Conservation (phyloP, 345 rosid genomes). For the Rhizophora apiculata region DNA sequence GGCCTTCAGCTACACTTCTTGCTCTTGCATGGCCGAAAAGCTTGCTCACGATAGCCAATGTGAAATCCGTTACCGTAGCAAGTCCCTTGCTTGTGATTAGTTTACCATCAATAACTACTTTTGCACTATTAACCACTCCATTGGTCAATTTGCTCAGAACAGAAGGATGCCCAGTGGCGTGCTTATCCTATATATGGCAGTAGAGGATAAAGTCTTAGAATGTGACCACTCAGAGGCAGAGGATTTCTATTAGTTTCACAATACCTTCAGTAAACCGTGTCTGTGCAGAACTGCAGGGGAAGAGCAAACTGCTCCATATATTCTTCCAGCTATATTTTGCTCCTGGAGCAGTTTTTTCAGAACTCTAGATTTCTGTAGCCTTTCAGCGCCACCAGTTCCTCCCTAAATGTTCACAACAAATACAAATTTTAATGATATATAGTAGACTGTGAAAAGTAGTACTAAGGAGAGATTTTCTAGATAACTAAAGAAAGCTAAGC, state of each 20-base stretch:
- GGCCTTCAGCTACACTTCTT: slow-evolving; percentile 83
- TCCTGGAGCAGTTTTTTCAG: slow-evolving; percentile 77
- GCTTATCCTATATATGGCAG: slow-evolving; percentile 50
- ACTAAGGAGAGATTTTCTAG: background rate
- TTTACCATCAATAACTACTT: slow-evolving; percentile 80
- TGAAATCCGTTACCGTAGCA: slow-evolving; percentile 57
- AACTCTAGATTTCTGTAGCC: slow-evolving; percentile 61
- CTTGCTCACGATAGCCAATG: slow-evolving; percentile 69
- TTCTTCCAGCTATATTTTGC: slow-evolving; percentile 58
- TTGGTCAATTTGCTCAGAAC: slow-evolving; percentile 25
- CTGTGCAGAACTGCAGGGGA: slow-evolving; percentile 51
- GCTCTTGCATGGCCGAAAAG: slow-evolving; percentile 83
- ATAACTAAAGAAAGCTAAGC: background rate
- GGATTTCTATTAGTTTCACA: background rate
- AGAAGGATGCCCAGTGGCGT: slow-evolving; percentile 53
- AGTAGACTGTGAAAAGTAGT: background rate
- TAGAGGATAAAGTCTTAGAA: slow-evolving; percentile 8
- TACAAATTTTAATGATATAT: background rate
- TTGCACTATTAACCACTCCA: slow-evolving; percentile 44
- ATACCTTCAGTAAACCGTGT: slow-evolving; percentile 75
- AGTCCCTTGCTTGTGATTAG: slow-evolving; percentile 80
- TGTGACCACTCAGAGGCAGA: slow-evolving; percentile 5
- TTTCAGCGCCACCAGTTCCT: slow-evolving; percentile 56
- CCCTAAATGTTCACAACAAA: slow-evolving; percentile 44
- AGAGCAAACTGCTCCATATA: slow-evolving; percentile 73